These are phyloP conservation scores for Acacia acuminata DNA, from an alignment of 306 rosid species.

Conservation along the genomic window DNA sequence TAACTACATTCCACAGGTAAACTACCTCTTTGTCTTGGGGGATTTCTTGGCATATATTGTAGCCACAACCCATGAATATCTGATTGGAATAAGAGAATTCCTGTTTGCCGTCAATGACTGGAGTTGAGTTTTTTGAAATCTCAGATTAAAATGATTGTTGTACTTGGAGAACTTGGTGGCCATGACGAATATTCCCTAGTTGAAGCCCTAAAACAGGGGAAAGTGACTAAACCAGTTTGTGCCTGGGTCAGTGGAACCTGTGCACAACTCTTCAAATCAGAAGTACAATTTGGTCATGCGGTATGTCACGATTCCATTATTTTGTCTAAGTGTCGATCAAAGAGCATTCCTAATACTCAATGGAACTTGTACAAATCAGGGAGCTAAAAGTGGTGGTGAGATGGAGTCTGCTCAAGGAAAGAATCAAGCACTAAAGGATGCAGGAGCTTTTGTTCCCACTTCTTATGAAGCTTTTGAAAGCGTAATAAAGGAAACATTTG, in stretches of 20 bases:
- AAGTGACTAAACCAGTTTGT: constrained; percentile 83
- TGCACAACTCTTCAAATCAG: constrained; percentile 88
- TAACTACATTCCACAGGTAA: constrained; percentile 87
- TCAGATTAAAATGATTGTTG: constrained; percentile 87
- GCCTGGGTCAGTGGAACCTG: constrained; percentile 99
- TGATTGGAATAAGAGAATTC: background rate
- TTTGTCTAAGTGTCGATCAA: background rate
- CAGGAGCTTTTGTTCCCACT: constrained; percentile 91
- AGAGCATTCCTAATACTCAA: constrained; percentile 19
- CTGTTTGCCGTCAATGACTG: constrained; percentile 20
- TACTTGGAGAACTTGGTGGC: constrained; percentile 95
- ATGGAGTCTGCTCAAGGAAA: constrained; percentile 91
- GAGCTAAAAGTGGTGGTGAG: constrained; percentile 96
- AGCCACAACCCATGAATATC: background rate
- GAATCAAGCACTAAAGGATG: constrained; percentile 82
- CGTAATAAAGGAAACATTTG: constrained; percentile 72
- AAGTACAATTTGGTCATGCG: constrained; percentile 96
- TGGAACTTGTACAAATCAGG: constrained; percentile 48
- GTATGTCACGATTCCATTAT: constrained; percentile 48
- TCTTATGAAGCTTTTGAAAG: constrained; percentile 79
- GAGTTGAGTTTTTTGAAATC: constrained; percentile 25
- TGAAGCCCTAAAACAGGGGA: constrained; percentile 85
- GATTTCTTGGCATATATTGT: background rate
- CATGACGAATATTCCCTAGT: constrained; percentile 88
- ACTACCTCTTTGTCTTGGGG: constrained; percentile 20